Evolutionary conservation across 2,329 filamentous ascomycete genomes (phyloP).

Genomic region (Furcasterigmium sp.): DNA sequence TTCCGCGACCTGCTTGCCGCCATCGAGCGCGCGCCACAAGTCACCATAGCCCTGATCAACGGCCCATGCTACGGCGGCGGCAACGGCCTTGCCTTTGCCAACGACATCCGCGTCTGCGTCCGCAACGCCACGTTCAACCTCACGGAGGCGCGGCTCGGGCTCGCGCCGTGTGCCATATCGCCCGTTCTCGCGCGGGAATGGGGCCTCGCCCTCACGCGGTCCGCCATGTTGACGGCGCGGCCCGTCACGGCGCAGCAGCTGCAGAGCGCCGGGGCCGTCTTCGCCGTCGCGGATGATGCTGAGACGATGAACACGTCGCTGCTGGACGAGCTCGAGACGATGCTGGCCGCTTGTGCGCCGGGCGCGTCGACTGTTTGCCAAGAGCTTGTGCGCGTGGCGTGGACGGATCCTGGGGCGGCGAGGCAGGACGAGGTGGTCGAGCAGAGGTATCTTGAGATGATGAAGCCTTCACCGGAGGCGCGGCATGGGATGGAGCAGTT

Average conservation of each 20-base stretch:
- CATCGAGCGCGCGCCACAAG: constrained; percentile 27
- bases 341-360: constrained; percentile 17
- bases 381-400: constrained; percentile 18
- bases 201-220: constrained; percentile 22
- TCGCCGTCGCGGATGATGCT: constrained; percentile 14
- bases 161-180: constrained; percentile 26
- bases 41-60: constrained; percentile 30
- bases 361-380: constrained; percentile 23
- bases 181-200: constrained; percentile 28
- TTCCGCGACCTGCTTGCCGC: constrained; percentile 23
- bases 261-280: constrained; percentile 16
- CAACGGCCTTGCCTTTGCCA: constrained; percentile 31
- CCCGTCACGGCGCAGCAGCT: constrained; percentile 18
- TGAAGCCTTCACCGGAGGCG: constrained; percentile 4
- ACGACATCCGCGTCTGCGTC: constrained; percentile 24
- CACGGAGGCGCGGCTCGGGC: constrained; percentile 27
- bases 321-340: constrained; percentile 16
- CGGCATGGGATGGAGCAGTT: constrained; percentile 3
- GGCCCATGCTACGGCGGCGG: constrained; percentile 32
- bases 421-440: constrained; percentile 3
- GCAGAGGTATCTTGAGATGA: constrained; percentile 3
- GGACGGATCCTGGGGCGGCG: constrained; percentile 9
- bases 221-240: constrained; percentile 27
- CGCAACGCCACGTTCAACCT: constrained; percentile 17
- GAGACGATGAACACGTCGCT: constrained; percentile 7